Percentiles rank a stretch among this genome's conserved stretches.
Evolutionary conservation across 2,329 filamentous ascomycete genomes (phyloP).

Genomic region (Pseudogymnoascus sp.): DNA sequence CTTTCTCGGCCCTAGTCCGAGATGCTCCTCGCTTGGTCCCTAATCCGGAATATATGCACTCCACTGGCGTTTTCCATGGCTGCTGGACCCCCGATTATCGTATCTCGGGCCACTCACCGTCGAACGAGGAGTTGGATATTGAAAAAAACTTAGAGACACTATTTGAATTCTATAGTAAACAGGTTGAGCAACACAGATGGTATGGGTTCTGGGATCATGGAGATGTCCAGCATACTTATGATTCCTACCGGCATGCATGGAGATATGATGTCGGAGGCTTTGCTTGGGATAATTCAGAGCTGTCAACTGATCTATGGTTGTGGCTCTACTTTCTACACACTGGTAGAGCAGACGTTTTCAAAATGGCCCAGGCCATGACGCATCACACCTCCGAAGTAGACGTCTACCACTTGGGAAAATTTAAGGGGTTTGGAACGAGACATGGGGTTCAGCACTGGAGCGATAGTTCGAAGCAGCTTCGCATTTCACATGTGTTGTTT

Average conservation of each 20-base stretch:
- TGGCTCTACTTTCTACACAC: slow-evolving; percentile 55
- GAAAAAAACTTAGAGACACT: slow-evolving; percentile 48
- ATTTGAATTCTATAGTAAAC: slow-evolving; percentile 44
- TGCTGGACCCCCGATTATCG: slow-evolving; percentile 42
- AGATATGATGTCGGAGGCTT: slow-evolving; percentile 55
- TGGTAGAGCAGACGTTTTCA: slow-evolving; percentile 46
- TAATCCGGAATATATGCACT: slow-evolving; percentile 39
- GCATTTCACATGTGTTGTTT: slow-evolving; percentile 50
- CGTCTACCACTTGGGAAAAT: slow-evolving; percentile 49
- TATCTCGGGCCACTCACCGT: slow-evolving; percentile 24
- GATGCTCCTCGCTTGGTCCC: slow-evolving; percentile 44
- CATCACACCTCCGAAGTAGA: slow-evolving; percentile 54
- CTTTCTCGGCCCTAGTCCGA: slow-evolving; percentile 38
- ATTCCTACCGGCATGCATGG: slow-evolving; percentile 50
- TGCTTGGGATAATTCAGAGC: slow-evolving; percentile 56
- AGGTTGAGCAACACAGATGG: slow-evolving; percentile 50
- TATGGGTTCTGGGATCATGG: slow-evolving; percentile 57
- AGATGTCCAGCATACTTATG: slow-evolving; percentile 56
- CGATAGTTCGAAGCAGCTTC: slow-evolving; percentile 53
- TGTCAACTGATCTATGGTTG: slow-evolving; percentile 53
- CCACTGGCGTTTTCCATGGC: slow-evolving; percentile 43
- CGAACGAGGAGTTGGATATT: slow-evolving; percentile 28
- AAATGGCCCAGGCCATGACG: slow-evolving; percentile 49
- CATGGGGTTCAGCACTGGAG: slow-evolving; percentile 55
- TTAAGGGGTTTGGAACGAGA: slow-evolving; percentile 51